phyloP scores from a whole-genome alignment of 495 filamentous ascomycete genomes.

The Staphylotrichum tortipilum region DNA sequence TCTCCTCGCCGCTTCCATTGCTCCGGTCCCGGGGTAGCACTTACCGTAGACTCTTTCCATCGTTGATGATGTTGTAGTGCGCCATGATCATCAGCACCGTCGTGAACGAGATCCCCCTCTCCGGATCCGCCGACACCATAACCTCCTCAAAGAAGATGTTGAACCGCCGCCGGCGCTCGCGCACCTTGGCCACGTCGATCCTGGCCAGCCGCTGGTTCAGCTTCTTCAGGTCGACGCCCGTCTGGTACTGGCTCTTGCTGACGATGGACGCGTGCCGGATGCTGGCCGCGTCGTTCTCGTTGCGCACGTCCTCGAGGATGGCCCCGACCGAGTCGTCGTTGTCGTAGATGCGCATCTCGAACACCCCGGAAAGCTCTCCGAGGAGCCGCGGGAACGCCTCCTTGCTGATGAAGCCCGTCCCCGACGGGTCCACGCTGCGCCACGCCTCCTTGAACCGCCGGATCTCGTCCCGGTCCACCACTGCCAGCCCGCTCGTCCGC shows the following conservation, averaged over 20 bases:
- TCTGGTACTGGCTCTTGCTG: constrained; percentile 34
- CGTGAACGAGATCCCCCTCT: constrained; percentile 85
- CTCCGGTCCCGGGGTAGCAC: background rate
- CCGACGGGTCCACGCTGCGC: constrained; percentile 87
- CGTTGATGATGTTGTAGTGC: constrained; percentile 97
- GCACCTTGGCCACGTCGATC: constrained; percentile 69
- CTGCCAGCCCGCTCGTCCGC: constrained; percentile 75
- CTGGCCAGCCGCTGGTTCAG: constrained; percentile 64
- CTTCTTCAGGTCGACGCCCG: constrained; percentile 68
- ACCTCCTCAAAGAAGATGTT: constrained; percentile 96
- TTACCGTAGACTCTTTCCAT: constrained; percentile 86
- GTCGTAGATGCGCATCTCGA: constrained; percentile 96
- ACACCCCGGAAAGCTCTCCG: constrained; percentile 85
- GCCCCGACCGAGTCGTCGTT: constrained; percentile 73
- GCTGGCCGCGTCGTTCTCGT: constrained; percentile 40
- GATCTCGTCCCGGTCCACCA: constrained; percentile 83
- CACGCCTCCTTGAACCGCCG: constrained; percentile 97
- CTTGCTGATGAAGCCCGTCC: constrained; percentile 84
- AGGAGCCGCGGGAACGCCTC: constrained; percentile 85
- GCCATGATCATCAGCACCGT: constrained; percentile 93
- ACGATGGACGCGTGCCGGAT: constrained; percentile 47
- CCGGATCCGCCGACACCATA: constrained; percentile 81
- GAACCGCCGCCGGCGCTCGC: constrained; percentile 62
- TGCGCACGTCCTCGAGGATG: constrained; percentile 74
- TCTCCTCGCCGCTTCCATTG: background rate